Conservation (phyloP, 208 protist species). For the Leishmania turanica region DNA sequence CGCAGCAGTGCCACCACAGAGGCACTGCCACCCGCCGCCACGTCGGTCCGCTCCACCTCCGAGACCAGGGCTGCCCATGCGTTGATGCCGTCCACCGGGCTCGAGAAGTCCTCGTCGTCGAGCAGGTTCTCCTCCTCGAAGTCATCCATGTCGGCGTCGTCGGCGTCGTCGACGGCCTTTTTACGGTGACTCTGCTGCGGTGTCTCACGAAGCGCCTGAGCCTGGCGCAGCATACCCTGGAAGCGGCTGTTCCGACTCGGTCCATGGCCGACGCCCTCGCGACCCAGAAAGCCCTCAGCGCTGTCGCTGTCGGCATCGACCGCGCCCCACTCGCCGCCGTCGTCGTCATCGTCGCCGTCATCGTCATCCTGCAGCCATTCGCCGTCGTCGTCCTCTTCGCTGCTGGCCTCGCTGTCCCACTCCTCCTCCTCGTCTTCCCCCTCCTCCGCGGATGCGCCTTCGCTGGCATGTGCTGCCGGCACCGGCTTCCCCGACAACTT, state of each 20-base stretch:
- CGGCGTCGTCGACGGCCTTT: neutral
- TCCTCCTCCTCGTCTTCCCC: conserved; percentile 35
- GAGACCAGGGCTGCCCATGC: conserved; percentile 53
- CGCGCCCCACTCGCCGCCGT: conserved; percentile 32
- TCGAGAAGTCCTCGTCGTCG: conserved; percentile 75
- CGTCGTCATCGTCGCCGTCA: conserved; percentile 33
- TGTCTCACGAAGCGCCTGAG: conserved; percentile 38
- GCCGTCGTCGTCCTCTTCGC: conserved; percentile 48
- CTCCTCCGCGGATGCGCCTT: conserved; percentile 16
- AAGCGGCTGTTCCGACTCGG: conserved; percentile 32
- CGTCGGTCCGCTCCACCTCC: conserved; percentile 31
- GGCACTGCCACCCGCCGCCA: conserved; percentile 5
- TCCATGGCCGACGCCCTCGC: conserved; percentile 15
- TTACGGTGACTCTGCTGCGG: conserved; percentile 2
- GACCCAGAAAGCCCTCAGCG: conserved; percentile 30
- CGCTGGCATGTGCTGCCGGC: conserved; percentile 9
- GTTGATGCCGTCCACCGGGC: conserved; percentile 66
- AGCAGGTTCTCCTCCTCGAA: conserved; percentile 72
- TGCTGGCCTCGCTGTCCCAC: conserved; percentile 47
- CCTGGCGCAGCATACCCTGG: conserved; percentile 43
- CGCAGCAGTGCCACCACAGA: conserved; percentile 29
- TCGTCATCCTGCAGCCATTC: conserved; percentile 32
- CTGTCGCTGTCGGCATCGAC: conserved; percentile 29
- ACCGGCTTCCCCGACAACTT: conserved; percentile 19
- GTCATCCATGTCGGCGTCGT: conserved; percentile 38